Percentiles rank a stretch among this genome's conserved stretches.
Conservation (phyloP, 2,329 filamentous ascomycete species). For the Diaporthe sp. region DNA sequence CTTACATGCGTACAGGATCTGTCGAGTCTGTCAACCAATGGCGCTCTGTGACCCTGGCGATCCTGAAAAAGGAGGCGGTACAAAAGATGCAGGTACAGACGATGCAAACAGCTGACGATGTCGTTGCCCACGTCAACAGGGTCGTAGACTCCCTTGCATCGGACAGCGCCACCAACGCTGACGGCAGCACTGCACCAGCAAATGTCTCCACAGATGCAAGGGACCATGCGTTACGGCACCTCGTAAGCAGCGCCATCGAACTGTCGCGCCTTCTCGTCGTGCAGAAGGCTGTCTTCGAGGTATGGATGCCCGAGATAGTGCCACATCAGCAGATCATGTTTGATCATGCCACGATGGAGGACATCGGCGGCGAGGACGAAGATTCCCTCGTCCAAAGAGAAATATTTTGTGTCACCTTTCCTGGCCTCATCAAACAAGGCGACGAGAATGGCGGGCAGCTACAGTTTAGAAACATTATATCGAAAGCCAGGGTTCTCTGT, state of each 20-base stretch:
- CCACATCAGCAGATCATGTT: constrained; percentile 69
- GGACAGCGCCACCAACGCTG: constrained; percentile 45
- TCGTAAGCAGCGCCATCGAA: constrained; percentile 67
- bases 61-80: constrained; percentile 67
- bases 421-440: constrained; percentile 73
- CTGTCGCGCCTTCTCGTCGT: constrained; percentile 69
- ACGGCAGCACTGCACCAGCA: constrained; percentile 34
- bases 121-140: constrained; percentile 62
- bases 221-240: constrained; percentile 65
- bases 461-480: constrained; percentile 73
- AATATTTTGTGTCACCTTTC: constrained; percentile 74
- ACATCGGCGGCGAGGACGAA: constrained; percentile 74
- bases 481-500: constrained; percentile 76
- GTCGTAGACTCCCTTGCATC: constrained; percentile 66
- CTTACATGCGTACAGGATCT: constrained; percentile 53
- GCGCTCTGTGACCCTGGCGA: constrained; percentile 74
- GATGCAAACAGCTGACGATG: constrained; percentile 54
- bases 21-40: constrained; percentile 73
- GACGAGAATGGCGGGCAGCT: constrained; percentile 74
- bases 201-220: constrained; percentile 56
- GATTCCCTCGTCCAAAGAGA: constrained; percentile 65
- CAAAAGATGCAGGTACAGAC: constrained; percentile 63
- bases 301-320: constrained; percentile 67
- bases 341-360: constrained; percentile 73
- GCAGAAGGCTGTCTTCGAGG: constrained; percentile 70